Conservation (phyloP, 768 basidiomycete genomes). For the Serendipita sp. region DNA sequence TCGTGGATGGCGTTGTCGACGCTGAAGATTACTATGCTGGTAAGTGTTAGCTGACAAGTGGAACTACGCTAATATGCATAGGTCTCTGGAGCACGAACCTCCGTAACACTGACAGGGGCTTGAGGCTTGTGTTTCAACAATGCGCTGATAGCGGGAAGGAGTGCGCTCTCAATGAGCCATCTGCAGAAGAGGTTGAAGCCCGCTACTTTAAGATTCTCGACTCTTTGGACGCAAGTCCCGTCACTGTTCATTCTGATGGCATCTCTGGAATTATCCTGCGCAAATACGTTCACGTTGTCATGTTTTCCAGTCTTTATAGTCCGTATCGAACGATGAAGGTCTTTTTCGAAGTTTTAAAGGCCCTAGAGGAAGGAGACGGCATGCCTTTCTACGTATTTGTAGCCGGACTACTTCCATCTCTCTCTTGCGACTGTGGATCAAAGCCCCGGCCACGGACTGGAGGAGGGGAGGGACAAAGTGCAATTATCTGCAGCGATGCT, state of each 20-base stretch:
- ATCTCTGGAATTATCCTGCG: background rate
- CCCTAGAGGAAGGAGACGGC: background rate
- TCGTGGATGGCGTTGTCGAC: conserved; percentile 8
- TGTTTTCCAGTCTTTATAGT: background rate
- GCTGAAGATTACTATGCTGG: background rate
- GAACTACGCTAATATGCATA: background rate
- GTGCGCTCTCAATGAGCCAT: conserved; percentile 1
- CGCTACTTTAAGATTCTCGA: background rate
- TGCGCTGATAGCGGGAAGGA: background rate
- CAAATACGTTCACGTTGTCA: background rate
- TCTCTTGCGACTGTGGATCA: background rate
- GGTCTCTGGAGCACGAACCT: conserved; percentile 1
- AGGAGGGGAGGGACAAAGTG: background rate
- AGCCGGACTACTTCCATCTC: background rate
- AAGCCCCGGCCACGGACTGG: background rate
- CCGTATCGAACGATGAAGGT: background rate
- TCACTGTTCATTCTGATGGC: background rate
- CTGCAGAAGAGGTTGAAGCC: background rate
- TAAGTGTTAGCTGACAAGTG: background rate
- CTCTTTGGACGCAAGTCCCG: background rate
- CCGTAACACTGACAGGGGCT: background rate
- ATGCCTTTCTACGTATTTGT: background rate
- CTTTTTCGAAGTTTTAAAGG: background rate
- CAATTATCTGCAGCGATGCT: conserved; percentile 3
- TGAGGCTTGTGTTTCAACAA: background rate